Evolutionary conservation across 169 alveolate species (phyloP), one percentile per base, ranked within the genome.

Genomic region (Plasmodium malariae): DNA sequence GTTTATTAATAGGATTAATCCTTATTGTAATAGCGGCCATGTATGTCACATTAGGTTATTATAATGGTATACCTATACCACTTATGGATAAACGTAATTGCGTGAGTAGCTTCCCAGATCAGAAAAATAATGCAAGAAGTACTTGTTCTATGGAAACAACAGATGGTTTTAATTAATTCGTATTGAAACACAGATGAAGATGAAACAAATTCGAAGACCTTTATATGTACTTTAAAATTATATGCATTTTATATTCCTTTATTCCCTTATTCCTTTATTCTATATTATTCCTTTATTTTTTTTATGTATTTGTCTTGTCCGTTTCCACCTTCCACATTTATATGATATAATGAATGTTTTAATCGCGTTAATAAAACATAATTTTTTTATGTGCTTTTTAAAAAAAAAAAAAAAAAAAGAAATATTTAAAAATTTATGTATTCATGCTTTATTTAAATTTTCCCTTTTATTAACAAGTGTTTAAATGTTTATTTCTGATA

Each of bases 91-190:
- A 36, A 28, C 30, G 37, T 55, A 54, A 49, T 26, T 34, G 32
- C 43, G n/a, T 57, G 17, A 60, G 21, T 12, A 54, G 57, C 21
- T 73, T 17, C 32, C 30, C 43, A 1, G 87, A 55, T 30, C 36
- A 30, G 43, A 73, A 73, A 60, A 73, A 73, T 63, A 73, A 73
- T 40, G 24, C 28, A 14, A 55, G 17, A 32, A 73, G 87, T 19
- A 54, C 87, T 4, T 73, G 87, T 60, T 73, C 87, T 36, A 32
- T 73, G 72, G 87, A 73, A 14, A 73, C 87, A 34, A 55, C 62
- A 26, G 57, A 73, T 73, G 87, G 63, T 14, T 73, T 55, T 34
- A 73, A 55, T 45, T 73, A 48, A 69, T 40, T 12, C 32, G 28
- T 69, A 36, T 21, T 17, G 21, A 40, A 28, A 21, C 43, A 1